These are phyloP conservation scores for Candida ipomoeae DNA, from an alignment of 805 yeast genomes.

Conservation along the genomic window DNA sequence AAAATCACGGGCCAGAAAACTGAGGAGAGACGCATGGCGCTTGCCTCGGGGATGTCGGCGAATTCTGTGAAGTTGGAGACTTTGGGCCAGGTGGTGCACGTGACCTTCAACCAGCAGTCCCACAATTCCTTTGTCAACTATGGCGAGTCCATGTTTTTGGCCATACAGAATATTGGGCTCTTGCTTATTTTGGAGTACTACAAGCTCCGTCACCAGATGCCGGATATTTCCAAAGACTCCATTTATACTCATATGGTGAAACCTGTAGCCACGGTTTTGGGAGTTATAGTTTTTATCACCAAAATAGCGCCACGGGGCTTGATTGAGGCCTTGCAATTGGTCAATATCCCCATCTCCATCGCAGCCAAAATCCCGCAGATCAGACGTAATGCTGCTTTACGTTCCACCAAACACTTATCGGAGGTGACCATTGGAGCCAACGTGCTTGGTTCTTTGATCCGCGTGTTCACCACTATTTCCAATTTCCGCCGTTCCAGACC, in stretches of 20 bases:
- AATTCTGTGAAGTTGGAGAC: constrained; percentile 36
- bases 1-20: constrained; percentile 29
- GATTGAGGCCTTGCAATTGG: constrained; percentile 30
- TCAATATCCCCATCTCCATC: constrained; percentile 36
- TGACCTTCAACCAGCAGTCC: constrained; percentile 34
- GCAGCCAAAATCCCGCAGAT: constrained; percentile 40
- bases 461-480: constrained; percentile 39
- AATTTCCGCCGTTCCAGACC: constrained; percentile 22
- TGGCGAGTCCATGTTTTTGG: constrained; percentile 39
- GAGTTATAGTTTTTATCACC: constrained; percentile 24
- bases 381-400: constrained; percentile 28
- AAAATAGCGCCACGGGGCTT: constrained; percentile 29
- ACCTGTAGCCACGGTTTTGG: constrained; percentile 29
- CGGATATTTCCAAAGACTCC: background rate
- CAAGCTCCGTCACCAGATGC: constrained; percentile 4
- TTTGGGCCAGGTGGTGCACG: constrained; percentile 35
- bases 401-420: constrained; percentile 36
- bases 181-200: constrained; percentile 35
- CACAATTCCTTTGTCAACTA: constrained; percentile 34
- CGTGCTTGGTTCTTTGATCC: constrained; percentile 33
- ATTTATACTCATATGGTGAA: background rate
- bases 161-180: constrained; percentile 36
- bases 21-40: constrained; percentile 23
- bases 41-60: constrained; percentile 36
- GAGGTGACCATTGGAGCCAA: constrained; percentile 39